These are phyloP conservation scores for Coemansia aciculifera DNA, from an alignment of 192 early-diverging fungal species.

Conservation along the genomic window DNA sequence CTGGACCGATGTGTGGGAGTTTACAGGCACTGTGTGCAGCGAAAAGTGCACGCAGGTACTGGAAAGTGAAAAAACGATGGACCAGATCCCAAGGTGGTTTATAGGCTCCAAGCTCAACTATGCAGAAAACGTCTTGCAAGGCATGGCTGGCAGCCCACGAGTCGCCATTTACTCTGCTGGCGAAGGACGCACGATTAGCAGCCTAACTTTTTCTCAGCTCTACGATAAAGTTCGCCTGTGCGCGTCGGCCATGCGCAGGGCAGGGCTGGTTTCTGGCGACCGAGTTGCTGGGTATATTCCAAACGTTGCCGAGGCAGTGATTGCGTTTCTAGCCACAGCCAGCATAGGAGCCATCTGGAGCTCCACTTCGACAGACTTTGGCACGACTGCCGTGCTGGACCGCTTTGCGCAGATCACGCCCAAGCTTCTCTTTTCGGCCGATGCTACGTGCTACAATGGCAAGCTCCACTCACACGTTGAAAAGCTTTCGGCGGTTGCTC, in stretches of 20 bases:
- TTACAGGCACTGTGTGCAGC: constrained; percentile 39
- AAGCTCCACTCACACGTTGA: constrained; percentile 74
- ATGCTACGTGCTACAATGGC: constrained; percentile 92
- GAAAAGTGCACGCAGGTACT: constrained; percentile 56
- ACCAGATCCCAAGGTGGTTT: constrained; percentile 91
- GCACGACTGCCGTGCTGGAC: constrained; percentile 86
- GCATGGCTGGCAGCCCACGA: constrained; percentile 42
- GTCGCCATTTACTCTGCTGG: constrained; percentile 53
- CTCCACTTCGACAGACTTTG: constrained; percentile 95
- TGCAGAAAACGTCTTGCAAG: constrained; percentile 83
- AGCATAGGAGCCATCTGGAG: constrained; percentile 93
- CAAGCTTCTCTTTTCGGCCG: constrained; percentile 85
- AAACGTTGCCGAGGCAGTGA: constrained; percentile 81
- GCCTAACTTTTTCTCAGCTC: constrained; percentile 72
- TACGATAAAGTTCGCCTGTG: constrained; percentile 67
- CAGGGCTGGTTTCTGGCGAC: constrained; percentile 78
- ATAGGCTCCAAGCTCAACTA: constrained; percentile 81
- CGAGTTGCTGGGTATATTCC: constrained; percentile 87
- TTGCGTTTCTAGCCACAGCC: constrained; percentile 74
- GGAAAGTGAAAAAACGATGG: constrained; percentile 74
- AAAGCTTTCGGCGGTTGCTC: constrained; percentile 73
- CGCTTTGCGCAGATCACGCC: constrained; percentile 91
- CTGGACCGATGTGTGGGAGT: constrained; percentile 89
- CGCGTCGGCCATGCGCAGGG: constrained; percentile 68
- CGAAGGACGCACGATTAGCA: constrained; percentile 49